phyloP scores from a whole-genome alignment of 2,329 filamentous ascomycete species.

The Botrytis hyacinthi region DNA sequence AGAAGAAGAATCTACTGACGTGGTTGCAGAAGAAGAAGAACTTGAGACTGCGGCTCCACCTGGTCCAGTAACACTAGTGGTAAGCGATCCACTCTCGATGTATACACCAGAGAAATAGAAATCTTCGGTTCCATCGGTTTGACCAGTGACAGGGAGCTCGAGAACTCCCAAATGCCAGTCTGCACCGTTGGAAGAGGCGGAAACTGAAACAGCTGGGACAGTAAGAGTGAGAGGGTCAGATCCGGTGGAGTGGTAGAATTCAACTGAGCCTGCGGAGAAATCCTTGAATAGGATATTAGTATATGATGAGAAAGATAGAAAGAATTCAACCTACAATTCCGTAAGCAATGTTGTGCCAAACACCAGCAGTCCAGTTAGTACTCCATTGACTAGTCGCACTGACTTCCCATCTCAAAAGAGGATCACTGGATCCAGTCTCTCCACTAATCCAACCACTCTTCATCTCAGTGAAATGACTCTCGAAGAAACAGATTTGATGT shows the following conservation, averaged over 20 bases:
- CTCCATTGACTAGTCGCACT: constrained; percentile 61
- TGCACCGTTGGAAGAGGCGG: constrained; percentile 62
- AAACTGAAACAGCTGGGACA: constrained; percentile 58
- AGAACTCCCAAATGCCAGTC: constrained; percentile 74
- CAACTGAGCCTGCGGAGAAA: constrained; percentile 60
- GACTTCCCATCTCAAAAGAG: constrained; percentile 65
- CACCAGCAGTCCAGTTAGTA: constrained; percentile 55
- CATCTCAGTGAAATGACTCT: constrained; percentile 72
- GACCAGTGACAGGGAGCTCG: constrained; percentile 58
- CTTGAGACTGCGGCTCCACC: constrained; percentile 27
- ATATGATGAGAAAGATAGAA: not conserved
- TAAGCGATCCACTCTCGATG: constrained; percentile 57
- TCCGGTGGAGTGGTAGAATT: constrained; percentile 69
- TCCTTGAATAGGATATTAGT: constrained; percentile 41
- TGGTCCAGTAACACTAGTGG: constrained; percentile 41
- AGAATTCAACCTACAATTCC: constrained; percentile 51
- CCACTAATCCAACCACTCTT: constrained; percentile 63
- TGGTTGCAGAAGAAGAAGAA: constrained; percentile 17
- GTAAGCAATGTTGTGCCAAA: constrained; percentile 66
- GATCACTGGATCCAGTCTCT: constrained; percentile 45
- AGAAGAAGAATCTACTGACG: constrained; percentile 19
- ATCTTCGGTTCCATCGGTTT: constrained; percentile 57
- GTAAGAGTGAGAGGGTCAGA: constrained; percentile 54
- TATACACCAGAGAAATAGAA: constrained; percentile 73
- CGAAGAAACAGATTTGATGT: constrained; percentile 64